Base-by-base conservation (phyloP, 2,329 filamentous ascomycete genomes). In the Phaeosphaeria sp. region DNA sequence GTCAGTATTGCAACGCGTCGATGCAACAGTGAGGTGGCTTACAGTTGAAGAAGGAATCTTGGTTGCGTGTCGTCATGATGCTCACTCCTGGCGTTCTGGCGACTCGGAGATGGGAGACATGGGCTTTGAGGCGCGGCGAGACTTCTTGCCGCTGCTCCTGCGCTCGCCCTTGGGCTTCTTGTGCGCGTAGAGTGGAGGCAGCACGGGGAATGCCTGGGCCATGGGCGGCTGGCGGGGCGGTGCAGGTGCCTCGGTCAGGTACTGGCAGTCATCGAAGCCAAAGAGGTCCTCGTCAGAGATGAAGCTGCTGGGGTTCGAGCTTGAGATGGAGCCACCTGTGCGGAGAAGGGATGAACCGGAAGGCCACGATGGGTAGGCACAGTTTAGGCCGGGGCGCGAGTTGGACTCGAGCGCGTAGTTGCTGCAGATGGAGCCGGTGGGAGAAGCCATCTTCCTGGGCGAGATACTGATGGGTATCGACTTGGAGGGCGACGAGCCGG, bases 101-200 rank as follows among this genome's bases (percentile, higher is more conserved):
- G 74, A 75, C 69, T 79, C 77, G 11, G 75, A 68, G 56, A 80
- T 79, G 54, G 77, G 76, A 53, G 73, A 74, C 77, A 80, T 79
- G 13, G 77, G 76, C 70, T 78, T 78, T 44, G 76, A 77, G 2
- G 74, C 63, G 52, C 76, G 72, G 43, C 74, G 70, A 56, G 72
- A 69, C 72, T 79, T 80, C 63, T 73, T 71, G 45, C 71, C 74
- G 56, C 76, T 78, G 67, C 75, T 74, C 61, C 76, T 73, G 45
- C 74, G 73, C 65, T 78, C 69, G 55, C 72, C 75, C 73, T 78
- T 77, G 52, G 68, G 72, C 74, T 76, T 81, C 74, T 73, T 76
- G 40, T 61, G 64, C 42, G 74, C 77, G 69, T 77, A 77, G 43
- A 78, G 74, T 33, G 76, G 76, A 36, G 75, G 75, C 64, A 77